phyloP scores from a whole-genome alignment of 2,329 filamentous ascomycete species.

The Colletotrichum sp. region DNA sequence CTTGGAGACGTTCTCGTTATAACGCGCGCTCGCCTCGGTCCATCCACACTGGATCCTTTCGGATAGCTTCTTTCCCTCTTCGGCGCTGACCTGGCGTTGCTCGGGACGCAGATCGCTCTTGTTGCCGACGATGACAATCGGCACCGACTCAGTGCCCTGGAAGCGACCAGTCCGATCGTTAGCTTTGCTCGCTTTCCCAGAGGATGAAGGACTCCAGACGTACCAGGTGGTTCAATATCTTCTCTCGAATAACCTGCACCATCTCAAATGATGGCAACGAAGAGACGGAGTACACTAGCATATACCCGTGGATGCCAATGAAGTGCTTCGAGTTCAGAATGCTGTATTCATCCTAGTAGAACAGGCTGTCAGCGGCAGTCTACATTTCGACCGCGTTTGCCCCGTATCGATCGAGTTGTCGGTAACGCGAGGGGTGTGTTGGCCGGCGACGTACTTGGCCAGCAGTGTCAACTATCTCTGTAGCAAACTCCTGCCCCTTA shows the following conservation, averaged over 20 bases:
- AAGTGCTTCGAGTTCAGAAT: slow-evolving; percentile 99
- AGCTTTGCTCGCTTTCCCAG: not conserved
- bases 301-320: slow-evolving; percentile 98
- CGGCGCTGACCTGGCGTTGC: slow-evolving; percentile 86
- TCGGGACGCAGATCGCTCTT: slow-evolving; percentile 94
- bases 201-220: slow-evolving; percentile 30
- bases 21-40: slow-evolving; percentile 92
- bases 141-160: slow-evolving; percentile 91
- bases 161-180: not conserved
- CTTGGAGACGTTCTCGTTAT: slow-evolving; percentile 91
- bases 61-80: slow-evolving; percentile 84
- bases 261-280: slow-evolving; percentile 96
- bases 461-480: slow-evolving; percentile 97
- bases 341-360: slow-evolving; percentile 87
- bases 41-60: slow-evolving; percentile 91
- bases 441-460: slow-evolving; percentile 71
- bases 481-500: slow-evolving; percentile 91
- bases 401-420: not conserved
- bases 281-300: slow-evolving; percentile 97
- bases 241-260: slow-evolving; percentile 94
- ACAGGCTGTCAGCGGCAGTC: not conserved
- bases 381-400: not conserved
- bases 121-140: slow-evolving; percentile 94
- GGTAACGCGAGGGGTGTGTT: not conserved
- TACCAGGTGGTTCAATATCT: slow-evolving; percentile 95